Percentiles rank a stretch among this genome's conserved stretches.
phyloP scores from a whole-genome alignment of 2,329 filamentous ascomycete species.

The Diaporthe citri region DNA sequence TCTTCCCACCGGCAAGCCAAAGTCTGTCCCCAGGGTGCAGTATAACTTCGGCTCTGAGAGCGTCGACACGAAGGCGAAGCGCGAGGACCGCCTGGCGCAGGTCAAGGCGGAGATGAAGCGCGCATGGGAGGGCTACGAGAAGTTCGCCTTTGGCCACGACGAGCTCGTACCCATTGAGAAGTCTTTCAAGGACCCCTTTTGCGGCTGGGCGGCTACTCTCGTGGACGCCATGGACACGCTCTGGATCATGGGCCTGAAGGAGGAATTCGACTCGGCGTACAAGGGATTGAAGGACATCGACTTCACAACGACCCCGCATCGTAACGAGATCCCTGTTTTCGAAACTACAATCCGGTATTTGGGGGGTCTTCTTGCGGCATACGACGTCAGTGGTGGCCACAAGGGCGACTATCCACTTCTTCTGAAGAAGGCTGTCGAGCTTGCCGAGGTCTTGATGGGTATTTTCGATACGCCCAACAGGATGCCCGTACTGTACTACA shows the following conservation, averaged over 20 bases:
- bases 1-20: slow-evolving; percentile 79
- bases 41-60: slow-evolving; percentile 77
- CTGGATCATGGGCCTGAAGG: slow-evolving; percentile 85
- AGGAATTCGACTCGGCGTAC: slow-evolving; percentile 85
- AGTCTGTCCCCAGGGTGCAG: slow-evolving; percentile 82
- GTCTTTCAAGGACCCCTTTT: slow-evolving; percentile 82
- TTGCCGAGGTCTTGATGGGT: slow-evolving; percentile 84
- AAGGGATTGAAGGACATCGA: slow-evolving; percentile 79
- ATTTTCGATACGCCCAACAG: slow-evolving; percentile 93
- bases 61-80: slow-evolving; percentile 68
- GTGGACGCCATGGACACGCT: slow-evolving; percentile 87
- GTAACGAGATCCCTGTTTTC: slow-evolving; percentile 85
- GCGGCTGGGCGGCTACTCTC: slow-evolving; percentile 89
- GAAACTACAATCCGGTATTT: slow-evolving; percentile 94
- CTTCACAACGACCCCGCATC: slow-evolving; percentile 77
- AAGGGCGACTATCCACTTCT: slow-evolving; percentile 72
- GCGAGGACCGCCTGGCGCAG: slow-evolving; percentile 72
- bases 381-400: slow-evolving; percentile 81
- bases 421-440: slow-evolving; percentile 81
- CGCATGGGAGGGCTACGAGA: slow-evolving; percentile 86
- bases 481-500: slow-evolving; percentile 87
- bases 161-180: slow-evolving; percentile 83
- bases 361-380: slow-evolving; percentile 86
- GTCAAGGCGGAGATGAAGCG: slow-evolving; percentile 82
- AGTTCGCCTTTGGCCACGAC: slow-evolving; percentile 86